Percentiles rank a stretch among this genome's conserved stretches.
Evolutionary conservation across 75 land plant species (phyloP).

Genomic region (Selaginella moellendorffii): DNA sequence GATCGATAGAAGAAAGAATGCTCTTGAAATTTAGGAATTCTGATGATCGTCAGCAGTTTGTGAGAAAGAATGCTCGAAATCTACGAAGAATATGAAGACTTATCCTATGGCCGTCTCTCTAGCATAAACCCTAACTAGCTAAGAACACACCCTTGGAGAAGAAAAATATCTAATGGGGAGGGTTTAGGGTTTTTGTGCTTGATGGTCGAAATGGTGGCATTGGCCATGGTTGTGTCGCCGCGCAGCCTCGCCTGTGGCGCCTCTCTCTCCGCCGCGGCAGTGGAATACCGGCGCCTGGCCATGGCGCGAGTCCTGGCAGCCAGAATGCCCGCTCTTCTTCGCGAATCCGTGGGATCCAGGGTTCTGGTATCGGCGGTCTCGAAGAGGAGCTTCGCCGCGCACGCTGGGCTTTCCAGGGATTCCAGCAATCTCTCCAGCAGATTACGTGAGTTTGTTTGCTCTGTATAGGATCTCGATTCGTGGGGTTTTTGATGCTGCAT

Average conservation of each 20-base stretch:
- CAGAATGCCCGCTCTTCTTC: not conserved
- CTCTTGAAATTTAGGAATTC: no score
- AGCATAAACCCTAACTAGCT: not conserved
- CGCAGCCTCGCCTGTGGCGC: not conserved
- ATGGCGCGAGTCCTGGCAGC: not conserved
- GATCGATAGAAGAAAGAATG: no score
- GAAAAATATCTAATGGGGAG: not conserved
- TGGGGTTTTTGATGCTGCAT: no score
- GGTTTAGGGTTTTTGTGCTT: not conserved
- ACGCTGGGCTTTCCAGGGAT: not conserved
- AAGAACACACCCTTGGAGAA: not conserved
- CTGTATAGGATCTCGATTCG: no score
- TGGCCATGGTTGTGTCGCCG: not conserved
- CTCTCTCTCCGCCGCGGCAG: not conserved
- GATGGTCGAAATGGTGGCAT: not conserved
- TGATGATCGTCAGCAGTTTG: no score
- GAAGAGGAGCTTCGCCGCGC: not conserved
- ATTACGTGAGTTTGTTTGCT: no score
- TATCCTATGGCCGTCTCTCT: not conserved
- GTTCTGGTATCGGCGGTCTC: not conserved
- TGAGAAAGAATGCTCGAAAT: no score
- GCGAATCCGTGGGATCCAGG: not conserved
- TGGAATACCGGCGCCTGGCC: not conserved
- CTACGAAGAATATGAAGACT: no score
- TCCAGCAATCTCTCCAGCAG: no score